These are phyloP conservation scores for Auricularia auricula-judae DNA, from an alignment of 768 basidiomycete species.

Conservation along the genomic window DNA sequence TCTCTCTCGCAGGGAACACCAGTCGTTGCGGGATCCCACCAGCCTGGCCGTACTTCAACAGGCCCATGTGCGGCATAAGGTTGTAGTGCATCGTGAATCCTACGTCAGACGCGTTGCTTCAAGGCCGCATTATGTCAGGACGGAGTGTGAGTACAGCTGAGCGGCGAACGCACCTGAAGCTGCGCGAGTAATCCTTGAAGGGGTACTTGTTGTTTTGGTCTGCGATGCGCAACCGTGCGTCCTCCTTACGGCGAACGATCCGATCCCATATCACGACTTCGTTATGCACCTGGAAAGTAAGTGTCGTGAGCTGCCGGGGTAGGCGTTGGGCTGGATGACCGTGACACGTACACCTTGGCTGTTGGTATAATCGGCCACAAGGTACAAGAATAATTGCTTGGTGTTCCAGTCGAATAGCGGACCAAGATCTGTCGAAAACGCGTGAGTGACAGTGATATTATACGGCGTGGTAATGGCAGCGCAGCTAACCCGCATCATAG, in stretches of 20 bases:
- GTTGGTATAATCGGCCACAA: slow-evolving; percentile 75
- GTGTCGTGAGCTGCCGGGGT: neutral
- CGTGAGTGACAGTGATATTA: neutral
- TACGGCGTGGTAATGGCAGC: neutral
- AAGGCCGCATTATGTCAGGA: neutral
- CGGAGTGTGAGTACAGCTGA: too few species aligned
- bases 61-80: slow-evolving; percentile 81
- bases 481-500: slow-evolving; percentile 56
- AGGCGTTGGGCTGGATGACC: neutral
- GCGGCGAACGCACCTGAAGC: slow-evolving; percentile 54
- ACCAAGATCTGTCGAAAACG: slow-evolving; percentile 45
- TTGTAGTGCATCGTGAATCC: slow-evolving; percentile 77
- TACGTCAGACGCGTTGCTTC: slow-evolving; percentile 52
- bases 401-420: slow-evolving; percentile 93
- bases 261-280: slow-evolving; percentile 87
- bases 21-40: slow-evolving; percentile 25
- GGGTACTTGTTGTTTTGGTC: slow-evolving; percentile 71
- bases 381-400: slow-evolving; percentile 85
- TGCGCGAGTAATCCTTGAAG: slow-evolving; percentile 60
- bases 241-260: slow-evolving; percentile 71
- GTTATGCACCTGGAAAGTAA: slow-evolving; percentile 43
- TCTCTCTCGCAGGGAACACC: slow-evolving; percentile 10
- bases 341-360: slow-evolving; percentile 49
- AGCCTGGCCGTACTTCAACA: slow-evolving; percentile 69
- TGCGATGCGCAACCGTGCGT: slow-evolving; percentile 53